Evolutionary conservation across 805 yeast genomes (phyloP).

Genomic region (Ogataea glucozyma): DNA sequence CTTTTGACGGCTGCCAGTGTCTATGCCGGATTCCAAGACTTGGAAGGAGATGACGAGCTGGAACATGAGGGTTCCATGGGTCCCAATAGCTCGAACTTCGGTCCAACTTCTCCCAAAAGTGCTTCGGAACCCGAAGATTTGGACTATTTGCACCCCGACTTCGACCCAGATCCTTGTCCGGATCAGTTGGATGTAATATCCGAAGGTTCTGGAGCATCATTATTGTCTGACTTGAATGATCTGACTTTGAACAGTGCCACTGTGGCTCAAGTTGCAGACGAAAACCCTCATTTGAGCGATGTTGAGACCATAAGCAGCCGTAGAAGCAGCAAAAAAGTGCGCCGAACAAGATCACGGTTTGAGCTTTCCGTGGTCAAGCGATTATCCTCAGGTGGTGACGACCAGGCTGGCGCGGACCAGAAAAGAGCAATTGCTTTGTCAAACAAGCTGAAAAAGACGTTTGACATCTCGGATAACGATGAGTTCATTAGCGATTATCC

Average conservation of each 20-base stretch:
- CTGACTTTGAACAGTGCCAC: slow-evolving; percentile 9
- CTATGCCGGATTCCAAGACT: slow-evolving; percentile 43
- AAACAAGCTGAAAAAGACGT: slow-evolving; percentile 38
- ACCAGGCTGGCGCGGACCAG: slow-evolving; percentile 15
- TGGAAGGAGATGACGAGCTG: slow-evolving; percentile 35
- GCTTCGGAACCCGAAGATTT: slow-evolving; percentile 10
- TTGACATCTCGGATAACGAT: slow-evolving; percentile 55
- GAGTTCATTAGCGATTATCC: slow-evolving; percentile 60
- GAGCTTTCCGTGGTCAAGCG: slow-evolving; percentile 36
- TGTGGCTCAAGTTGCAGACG: slow-evolving; percentile 11
- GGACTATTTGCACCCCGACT: background rate
- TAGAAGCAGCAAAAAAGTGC: slow-evolving; percentile 12
- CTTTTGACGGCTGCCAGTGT: slow-evolving; percentile 58
- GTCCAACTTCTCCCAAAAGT: too few relatives aligned
- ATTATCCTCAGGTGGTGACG: slow-evolving; percentile 24
- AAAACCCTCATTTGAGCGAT: slow-evolving; percentile 4
- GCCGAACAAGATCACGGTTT: slow-evolving; percentile 29
- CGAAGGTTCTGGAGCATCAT: slow-evolving; percentile 4
- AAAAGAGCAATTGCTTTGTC: slow-evolving; percentile 40
- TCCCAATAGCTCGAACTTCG: too few relatives aligned
- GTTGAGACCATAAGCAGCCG: slow-evolving; percentile 4
- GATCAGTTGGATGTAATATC: slow-evolving; percentile 7
- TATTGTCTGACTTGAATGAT: slow-evolving; percentile 7
- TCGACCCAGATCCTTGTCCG: slow-evolving; percentile 1
- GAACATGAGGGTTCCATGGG: slow-evolving; percentile 22